Conservation (phyloP, 176 grass and related monocot species). For the Guadua angustifolia region DNA sequence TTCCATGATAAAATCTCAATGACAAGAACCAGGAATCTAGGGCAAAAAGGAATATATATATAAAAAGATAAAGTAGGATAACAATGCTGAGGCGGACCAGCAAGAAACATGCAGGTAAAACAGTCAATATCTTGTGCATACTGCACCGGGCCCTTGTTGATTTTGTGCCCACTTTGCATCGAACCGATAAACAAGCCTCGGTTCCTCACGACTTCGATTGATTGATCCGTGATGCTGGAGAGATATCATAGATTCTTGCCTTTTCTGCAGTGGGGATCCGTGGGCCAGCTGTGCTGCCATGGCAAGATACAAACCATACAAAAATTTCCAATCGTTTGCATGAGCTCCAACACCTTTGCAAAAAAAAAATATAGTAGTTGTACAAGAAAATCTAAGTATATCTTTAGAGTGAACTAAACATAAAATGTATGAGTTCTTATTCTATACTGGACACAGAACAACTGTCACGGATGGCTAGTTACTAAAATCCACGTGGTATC, state of each 20-base stretch:
- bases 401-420: background rate
- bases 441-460: background rate
- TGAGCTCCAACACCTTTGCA: background rate
- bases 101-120: background rate
- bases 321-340: background rate
- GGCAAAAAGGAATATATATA: background rate
- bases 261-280: slow-evolving; percentile 7
- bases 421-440: background rate
- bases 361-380: background rate
- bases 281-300: background rate
- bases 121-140: background rate
- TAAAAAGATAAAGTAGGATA: slow-evolving; percentile 19
- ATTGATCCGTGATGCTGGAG: slow-evolving; percentile 11
- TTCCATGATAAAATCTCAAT: background rate
- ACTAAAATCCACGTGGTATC: background rate
- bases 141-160: background rate
- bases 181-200: background rate
- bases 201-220: background rate
- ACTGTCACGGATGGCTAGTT: background rate
- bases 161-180: background rate
- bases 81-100: background rate
- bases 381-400: background rate
- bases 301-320: background rate
- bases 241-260: slow-evolving; percentile 24
- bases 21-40: slow-evolving; percentile 42